Base-by-base conservation (phyloP, 129 eudicot species). In the Flaveria bidentis region DNA sequence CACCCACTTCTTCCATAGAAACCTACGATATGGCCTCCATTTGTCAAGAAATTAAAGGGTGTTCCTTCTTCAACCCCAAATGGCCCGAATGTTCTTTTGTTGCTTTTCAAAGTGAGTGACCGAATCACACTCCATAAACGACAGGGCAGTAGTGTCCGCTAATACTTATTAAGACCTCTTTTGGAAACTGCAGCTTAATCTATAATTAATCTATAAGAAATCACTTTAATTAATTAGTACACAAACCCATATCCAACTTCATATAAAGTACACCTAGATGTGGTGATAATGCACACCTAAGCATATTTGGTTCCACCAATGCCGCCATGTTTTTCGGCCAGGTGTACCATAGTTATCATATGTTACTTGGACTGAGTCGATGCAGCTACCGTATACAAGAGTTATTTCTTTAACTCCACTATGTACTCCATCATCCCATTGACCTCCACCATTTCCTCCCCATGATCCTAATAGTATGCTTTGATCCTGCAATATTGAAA, bases 51-150 rank as follows among this genome's bases (percentile, higher is more conserved):
- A 14, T 68, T 78, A 49, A 92, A 89, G 2, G 96, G 96, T 1
- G 88, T 89, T 50, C 92, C 97, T 73, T 84, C 89, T 82, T 92
- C 97, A 9, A 84, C 87, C 13, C 96, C 97, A 66, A 75, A 92
- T 0, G 96, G 96, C 13, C 96, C 97, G 49, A 77, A 85, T 1
- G 85, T 89, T 61, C 91, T 83, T n/a, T 67, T 44, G 78, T 89
- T 92, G 79, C 79, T 92, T 77, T 74, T 85, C 10, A 92, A 85
- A 4, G 85, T 87, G 61, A 92, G 80, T 13, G 96, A 89, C 10
- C 91, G 65, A 26, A 92, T 85, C 64, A 92, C 96, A 0, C 90
- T 12, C 91, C 89, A 4, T 83, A 77, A 28, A 87, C 94, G 84
- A 89, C 96, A 0, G 92, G 92, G 51, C 78, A 65, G 64, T 52